These are phyloP conservation scores for Cladorrhinum samala DNA, from an alignment of 495 filamentous ascomycete genomes.

Conservation along the genomic window DNA sequence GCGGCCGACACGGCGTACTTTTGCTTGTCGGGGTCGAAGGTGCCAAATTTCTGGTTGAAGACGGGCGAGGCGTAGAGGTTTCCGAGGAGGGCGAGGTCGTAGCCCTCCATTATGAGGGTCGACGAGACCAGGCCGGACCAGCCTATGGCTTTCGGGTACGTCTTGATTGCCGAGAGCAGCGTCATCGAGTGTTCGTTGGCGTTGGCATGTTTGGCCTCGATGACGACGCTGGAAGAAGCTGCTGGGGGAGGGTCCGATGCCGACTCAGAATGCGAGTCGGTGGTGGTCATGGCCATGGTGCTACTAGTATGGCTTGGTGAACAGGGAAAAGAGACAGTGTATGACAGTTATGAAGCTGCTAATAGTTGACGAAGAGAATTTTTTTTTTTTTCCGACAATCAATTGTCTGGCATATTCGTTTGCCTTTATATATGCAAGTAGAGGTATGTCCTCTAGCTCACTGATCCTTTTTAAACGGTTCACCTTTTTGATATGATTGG, in stretches of 20 bases:
- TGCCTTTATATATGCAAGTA: no score
- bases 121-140: slow-evolving; percentile 48
- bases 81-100: slow-evolving; percentile 38
- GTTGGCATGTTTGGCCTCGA: slow-evolving; percentile 27
- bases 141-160: slow-evolving; percentile 42
- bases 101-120: slow-evolving; percentile 53
- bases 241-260: background rate
- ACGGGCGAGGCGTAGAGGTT: slow-evolving; percentile 30
- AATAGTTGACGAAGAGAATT: no score
- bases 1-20: slow-evolving; percentile 30
- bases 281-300: background rate
- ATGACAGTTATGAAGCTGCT: no score
- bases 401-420: no score
- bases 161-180: slow-evolving; percentile 32
- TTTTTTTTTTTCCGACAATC: no score
- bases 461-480: no score
- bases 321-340: no score
- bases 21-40: slow-evolving; percentile 19
- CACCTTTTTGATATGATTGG: no score
- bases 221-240: slow-evolving; percentile 8
- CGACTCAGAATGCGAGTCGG: no score
- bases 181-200: slow-evolving; percentile 36
- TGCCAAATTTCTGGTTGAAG: slow-evolving; percentile 32
- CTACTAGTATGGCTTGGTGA: no score
- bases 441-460: no score